Conservation (phyloP, 345 rosid genomes). For the Murraya paniculata region DNA sequence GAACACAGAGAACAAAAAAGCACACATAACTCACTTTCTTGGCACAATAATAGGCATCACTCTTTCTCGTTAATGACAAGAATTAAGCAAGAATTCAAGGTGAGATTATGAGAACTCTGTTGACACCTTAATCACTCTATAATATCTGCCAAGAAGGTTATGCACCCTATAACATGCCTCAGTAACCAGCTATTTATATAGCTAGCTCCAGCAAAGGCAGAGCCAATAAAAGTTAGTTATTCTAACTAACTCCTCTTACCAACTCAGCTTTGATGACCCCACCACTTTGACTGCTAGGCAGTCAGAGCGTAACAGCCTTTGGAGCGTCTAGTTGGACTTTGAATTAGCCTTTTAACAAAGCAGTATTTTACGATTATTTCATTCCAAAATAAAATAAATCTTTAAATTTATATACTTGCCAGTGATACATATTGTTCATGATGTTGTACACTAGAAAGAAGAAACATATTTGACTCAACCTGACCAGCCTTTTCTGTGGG, state of each 20-base stretch:
- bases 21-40: neutral
- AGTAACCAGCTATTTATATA: too few relatives aligned
- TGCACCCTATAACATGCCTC: neutral
- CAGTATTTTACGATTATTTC: neutral
- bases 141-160: neutral
- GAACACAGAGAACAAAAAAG: neutral
- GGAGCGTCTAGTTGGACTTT: too few relatives aligned
- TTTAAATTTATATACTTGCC: conserved; percentile 2
- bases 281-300: neutral
- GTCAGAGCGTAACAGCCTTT: neutral
- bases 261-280: neutral
- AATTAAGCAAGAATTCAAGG: neutral
- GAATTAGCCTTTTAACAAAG: neutral
- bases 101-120: neutral
- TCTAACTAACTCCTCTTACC: neutral
- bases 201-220: neutral
- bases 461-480: conserved; percentile 8
- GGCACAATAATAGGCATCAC: neutral
- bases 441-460: neutral
- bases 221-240: neutral
- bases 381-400: neutral
- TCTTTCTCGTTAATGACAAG: neutral
- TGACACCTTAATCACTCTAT: neutral
- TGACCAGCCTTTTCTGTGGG: neutral
- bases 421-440: conserved; percentile 1